These are phyloP conservation scores for Sideroxylon spinosum DNA, from an alignment of 179 eudicot genomes.

Conservation along the genomic window DNA sequence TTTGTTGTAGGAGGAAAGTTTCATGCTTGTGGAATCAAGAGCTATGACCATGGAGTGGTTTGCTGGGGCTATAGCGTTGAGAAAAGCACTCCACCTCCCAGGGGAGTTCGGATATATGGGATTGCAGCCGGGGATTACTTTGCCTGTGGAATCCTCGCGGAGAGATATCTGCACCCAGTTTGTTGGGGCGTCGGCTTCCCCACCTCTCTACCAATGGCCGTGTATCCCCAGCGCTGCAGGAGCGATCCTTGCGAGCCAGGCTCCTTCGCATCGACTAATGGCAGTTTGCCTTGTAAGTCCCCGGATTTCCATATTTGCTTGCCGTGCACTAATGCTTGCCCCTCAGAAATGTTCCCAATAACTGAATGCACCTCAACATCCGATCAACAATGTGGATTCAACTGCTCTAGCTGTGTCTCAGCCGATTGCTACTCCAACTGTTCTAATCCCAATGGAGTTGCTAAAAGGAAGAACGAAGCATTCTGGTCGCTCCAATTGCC, in stretches of 20 bases:
- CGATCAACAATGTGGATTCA: slow-evolving; percentile 51
- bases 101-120: slow-evolving; percentile 43
- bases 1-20: slow-evolving; percentile 79
- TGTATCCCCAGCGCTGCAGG: slow-evolving; percentile 64
- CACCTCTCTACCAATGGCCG: slow-evolving; percentile 57
- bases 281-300: slow-evolving; percentile 42
- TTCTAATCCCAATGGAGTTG: slow-evolving; percentile 25
- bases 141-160: slow-evolving; percentile 64
- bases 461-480: slow-evolving; percentile 29
- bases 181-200: slow-evolving; percentile 94
- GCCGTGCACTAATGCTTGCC: slow-evolving; percentile 67
- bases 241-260: slow-evolving; percentile 44
- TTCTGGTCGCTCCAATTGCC: slow-evolving; percentile 77
- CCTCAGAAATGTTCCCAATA: slow-evolving; percentile 50
- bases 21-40: slow-evolving; percentile 83
- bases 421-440: slow-evolving; percentile 54
- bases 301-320: slow-evolving; percentile 52
- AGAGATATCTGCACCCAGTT: slow-evolving; percentile 43
- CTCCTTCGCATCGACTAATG: slow-evolving; percentile 49
- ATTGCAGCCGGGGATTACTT: slow-evolving; percentile 90
- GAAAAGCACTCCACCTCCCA: slow-evolving; percentile 54
- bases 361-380: slow-evolving; percentile 34
- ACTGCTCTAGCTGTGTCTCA: slow-evolving; percentile 65
- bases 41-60: slow-evolving; percentile 49
- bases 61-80: slow-evolving; percentile 76